Percentiles rank a stretch among this genome's conserved stretches.
Conservation (phyloP, 345 rosid genomes). For the Camelina neglecta region DNA sequence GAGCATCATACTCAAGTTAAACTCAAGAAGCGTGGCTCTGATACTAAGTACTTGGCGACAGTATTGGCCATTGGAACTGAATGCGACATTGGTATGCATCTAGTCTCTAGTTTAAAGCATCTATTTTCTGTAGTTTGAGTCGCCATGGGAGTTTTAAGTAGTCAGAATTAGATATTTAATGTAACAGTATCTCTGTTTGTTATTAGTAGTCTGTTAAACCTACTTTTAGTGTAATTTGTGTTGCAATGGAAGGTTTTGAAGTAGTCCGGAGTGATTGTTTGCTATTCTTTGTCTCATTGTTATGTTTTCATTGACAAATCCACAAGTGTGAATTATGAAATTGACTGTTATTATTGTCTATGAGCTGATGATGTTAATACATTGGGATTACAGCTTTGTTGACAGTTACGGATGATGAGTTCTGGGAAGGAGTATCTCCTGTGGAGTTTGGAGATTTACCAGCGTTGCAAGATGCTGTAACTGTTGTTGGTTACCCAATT, state of each 20-base stretch:
- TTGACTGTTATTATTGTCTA: neutral
- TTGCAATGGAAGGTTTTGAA: neutral
- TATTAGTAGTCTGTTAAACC: neutral
- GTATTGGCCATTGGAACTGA: constrained; percentile 91
- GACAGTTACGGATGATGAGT: constrained; percentile 79
- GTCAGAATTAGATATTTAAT: neutral
- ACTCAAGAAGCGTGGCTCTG: constrained; percentile 91
- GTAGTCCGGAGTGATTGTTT: neutral
- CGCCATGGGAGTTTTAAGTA: neutral
- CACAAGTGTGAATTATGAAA: neutral
- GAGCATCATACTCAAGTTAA: constrained; percentile 95
- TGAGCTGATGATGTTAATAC: neutral
- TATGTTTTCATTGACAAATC: neutral
- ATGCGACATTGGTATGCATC: constrained; percentile 77
- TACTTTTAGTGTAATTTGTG: neutral
- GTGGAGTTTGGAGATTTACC: constrained; percentile 93
- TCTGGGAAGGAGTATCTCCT: constrained; percentile 89
- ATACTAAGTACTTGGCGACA: constrained; percentile 84
- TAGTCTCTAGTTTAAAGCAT: neutral
- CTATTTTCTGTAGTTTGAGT: neutral
- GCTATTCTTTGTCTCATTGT: neutral
- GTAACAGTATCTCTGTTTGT: neutral
- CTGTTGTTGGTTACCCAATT: constrained; percentile 95
- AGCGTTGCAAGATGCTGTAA: constrained; percentile 95
- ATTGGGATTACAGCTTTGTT: constrained; percentile 59